Percentiles rank a stretch among this genome's conserved stretches.
Conservation (phyloP, 228 moss, liverwort and hornwort species). For the Sphagnum magellanicum region DNA sequence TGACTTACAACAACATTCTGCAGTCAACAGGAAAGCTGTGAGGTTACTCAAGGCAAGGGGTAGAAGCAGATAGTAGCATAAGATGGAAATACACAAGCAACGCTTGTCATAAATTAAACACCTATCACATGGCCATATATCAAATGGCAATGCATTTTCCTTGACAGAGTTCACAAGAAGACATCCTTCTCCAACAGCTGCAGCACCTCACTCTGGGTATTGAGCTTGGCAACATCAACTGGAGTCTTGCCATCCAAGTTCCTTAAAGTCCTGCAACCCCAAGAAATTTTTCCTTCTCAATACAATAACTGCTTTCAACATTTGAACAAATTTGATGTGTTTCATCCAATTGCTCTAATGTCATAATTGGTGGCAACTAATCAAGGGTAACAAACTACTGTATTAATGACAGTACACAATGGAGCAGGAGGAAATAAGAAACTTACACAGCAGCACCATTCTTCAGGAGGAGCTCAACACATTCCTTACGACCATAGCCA, state of each 20-base stretch:
- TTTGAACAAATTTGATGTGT: background rate
- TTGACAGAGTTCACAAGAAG: constrained; percentile 59
- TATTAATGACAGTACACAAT: background rate
- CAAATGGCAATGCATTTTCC: constrained; percentile 1
- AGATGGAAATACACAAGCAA: constrained; percentile 1
- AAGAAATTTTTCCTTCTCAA: background rate
- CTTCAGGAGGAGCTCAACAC: constrained; percentile 87
- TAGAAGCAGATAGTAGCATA: constrained; percentile 28
- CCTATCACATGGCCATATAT: constrained; percentile 1
- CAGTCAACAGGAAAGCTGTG: constrained; percentile 18
- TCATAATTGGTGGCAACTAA: background rate
- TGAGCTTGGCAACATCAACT: constrained; percentile 96
- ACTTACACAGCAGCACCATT: constrained; percentile 98
- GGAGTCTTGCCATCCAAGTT: constrained; percentile 98
- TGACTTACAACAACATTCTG: background rate
- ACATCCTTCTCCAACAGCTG: constrained; percentile 96
- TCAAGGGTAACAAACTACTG: background rate
- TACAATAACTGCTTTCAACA: background rate
- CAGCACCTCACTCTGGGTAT: constrained; percentile 82
- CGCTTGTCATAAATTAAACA: constrained; percentile 2
- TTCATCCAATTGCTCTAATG: background rate
- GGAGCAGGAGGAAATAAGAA: background rate
- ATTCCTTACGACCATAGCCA: constrained; percentile 88
- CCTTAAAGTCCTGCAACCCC: constrained; percentile 69
- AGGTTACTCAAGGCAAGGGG: constrained; percentile 19